A percentile compares a stretch with the other conserved stretches of the same genome.
Conservation (phyloP, 2,329 filamentous ascomycete species). For the Didymella lethalis region DNA sequence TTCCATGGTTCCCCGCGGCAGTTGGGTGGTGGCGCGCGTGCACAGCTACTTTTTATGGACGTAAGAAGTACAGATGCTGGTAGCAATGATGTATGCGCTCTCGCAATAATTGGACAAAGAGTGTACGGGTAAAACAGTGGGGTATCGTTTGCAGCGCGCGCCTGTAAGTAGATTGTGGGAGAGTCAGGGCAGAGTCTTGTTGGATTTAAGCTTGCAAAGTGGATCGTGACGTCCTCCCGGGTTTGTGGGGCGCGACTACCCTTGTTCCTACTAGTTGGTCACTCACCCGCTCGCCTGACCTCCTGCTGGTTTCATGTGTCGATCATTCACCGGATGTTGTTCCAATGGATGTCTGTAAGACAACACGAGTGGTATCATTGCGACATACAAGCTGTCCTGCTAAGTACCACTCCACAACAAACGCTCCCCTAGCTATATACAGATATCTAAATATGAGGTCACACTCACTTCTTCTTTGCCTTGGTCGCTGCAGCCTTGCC, state of each 20-base stretch:
- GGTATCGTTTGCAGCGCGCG: conserved; percentile 14
- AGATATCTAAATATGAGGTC: not conserved
- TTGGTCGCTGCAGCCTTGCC: conserved; percentile 53
- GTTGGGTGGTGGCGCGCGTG: not conserved
- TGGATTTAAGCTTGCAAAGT: conserved; percentile 17
- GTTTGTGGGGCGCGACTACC: conserved; percentile 9
- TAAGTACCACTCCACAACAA: not conserved
- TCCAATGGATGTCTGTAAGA: not conserved
- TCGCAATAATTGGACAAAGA: not conserved
- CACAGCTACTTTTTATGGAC: not conserved
- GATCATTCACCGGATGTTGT: not conserved
- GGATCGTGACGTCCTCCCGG: conserved; percentile 21
- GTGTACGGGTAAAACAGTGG: conserved; percentile 13
- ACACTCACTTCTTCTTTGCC: conserved; percentile 33
- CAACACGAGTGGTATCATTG: conserved; percentile 7
- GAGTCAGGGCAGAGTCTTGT: conserved; percentile 17
- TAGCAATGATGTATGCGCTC: not conserved
- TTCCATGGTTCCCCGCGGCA: conserved; percentile 36
- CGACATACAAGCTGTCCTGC: conserved; percentile 6
- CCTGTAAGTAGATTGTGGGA: conserved; percentile 10
- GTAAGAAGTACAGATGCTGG: not conserved
- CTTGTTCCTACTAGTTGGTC: conserved; percentile 4
- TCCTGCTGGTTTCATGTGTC: not conserved
- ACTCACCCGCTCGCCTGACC: conserved; percentile 10
- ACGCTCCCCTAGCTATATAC: not conserved